These are phyloP conservation scores for Heimioporus punctisporus DNA, from an alignment of 1,284 basidiomycete genomes.

Conservation along the genomic window DNA sequence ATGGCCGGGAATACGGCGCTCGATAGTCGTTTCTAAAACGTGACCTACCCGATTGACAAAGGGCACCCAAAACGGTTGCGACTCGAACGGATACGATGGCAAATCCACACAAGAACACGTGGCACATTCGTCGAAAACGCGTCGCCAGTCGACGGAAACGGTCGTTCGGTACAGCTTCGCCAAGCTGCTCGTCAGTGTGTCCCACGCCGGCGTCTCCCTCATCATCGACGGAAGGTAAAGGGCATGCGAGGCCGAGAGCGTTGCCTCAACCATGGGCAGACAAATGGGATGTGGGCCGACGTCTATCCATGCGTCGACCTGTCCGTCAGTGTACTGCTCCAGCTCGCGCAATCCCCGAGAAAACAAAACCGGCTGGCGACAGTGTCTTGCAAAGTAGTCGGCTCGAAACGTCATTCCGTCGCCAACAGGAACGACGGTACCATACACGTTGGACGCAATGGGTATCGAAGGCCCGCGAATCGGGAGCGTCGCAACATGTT, in stretches of 20 bases:
- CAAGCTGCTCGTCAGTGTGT: constrained; percentile 46
- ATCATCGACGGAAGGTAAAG: constrained; percentile 51
- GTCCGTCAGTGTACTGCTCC: constrained; percentile 25
- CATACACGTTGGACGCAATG: constrained; percentile 60
- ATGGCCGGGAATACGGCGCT: constrained; percentile 27
- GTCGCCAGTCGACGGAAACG: constrained; percentile 52
- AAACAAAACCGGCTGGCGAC: constrained; percentile 61
- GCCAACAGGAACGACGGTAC: constrained; percentile 52
- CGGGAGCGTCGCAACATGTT: constrained; percentile 38
- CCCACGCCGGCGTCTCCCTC: constrained; percentile 45
- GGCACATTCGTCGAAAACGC: constrained; percentile 50
- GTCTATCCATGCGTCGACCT: constrained; percentile 59
- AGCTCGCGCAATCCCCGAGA: constrained; percentile 47
- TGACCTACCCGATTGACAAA: constrained; percentile 37
- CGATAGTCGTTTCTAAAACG: background rate
- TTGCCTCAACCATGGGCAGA: constrained; percentile 55
- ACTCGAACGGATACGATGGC: constrained; percentile 65
- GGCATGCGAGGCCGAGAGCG: constrained; percentile 33
- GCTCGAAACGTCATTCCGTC: constrained; percentile 49
- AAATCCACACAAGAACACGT: constrained; percentile 45
- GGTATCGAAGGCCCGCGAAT: constrained; percentile 53
- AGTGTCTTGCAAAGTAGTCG: constrained; percentile 62
- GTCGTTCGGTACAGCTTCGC: constrained; percentile 48
- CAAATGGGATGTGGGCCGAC: constrained; percentile 62
- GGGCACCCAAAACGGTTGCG: constrained; percentile 57